Evolutionary conservation across 164 flowering plant species (phyloP).

Genomic region (Santalum album): DNA sequence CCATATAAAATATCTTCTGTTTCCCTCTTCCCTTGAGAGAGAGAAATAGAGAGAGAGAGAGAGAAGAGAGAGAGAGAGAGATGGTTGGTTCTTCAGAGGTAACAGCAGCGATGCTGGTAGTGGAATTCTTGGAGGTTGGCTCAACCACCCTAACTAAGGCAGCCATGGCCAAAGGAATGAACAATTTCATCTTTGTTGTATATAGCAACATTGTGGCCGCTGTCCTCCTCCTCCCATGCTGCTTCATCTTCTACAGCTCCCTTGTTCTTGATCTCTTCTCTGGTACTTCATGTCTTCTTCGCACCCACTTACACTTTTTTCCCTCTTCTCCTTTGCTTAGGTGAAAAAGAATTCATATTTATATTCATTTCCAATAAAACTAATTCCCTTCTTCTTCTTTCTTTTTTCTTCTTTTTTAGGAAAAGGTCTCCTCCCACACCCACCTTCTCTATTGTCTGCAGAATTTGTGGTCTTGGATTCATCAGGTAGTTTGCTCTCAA

Average conservation of each 20-base stretch:
- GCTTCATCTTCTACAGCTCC: conserved; percentile 20
- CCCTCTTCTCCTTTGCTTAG: no score
- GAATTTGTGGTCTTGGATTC: neutral
- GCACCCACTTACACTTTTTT: no score
- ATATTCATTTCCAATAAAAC: no score
- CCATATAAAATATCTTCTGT: no score
- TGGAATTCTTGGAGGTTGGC: conserved; percentile 11
- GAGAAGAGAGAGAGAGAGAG: neutral
- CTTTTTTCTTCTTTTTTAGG: neutral
- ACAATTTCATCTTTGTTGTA: conserved; percentile 12
- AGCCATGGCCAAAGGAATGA: conserved; percentile 24
- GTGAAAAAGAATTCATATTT: no score
- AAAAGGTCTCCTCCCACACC: neutral
- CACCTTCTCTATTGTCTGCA: neutral
- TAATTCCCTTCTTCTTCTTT: no score
- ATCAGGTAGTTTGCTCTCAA: no score
- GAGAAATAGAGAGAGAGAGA: conserved; percentile 1
- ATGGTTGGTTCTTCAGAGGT: neutral
- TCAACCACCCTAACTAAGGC: conserved; percentile 19
- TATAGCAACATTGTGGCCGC: conserved; percentile 33
- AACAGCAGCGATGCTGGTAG: conserved; percentile 6
- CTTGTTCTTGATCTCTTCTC: no score
- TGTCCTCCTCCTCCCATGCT: conserved; percentile 32
- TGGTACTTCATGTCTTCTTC: no score
- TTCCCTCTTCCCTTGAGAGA: no score